A percentile compares a stretch with the other conserved stretches of the same genome.
Conservation (phyloP, 2,329 filamentous ascomycete genomes). For the Diaporthe eres region DNA sequence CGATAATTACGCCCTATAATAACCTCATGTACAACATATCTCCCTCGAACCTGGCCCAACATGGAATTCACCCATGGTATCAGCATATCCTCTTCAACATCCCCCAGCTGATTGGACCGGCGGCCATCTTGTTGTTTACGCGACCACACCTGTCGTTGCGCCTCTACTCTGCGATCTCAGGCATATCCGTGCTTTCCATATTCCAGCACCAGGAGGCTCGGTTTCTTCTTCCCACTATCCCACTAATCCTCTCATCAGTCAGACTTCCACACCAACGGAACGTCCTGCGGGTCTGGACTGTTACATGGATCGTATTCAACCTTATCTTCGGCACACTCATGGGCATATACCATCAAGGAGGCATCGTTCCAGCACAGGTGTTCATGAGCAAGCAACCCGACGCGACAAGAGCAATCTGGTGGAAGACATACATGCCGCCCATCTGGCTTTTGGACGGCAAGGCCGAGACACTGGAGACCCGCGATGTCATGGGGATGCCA, state of each 20-base stretch:
- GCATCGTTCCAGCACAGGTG: conserved; percentile 81
- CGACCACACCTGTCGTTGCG: conserved; percentile 71
- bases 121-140: conserved; percentile 71
- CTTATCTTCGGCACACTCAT: conserved; percentile 77
- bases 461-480: conserved; percentile 78
- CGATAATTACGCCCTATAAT: conserved; percentile 83
- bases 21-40: conserved; percentile 83
- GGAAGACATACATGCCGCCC: conserved; percentile 88
- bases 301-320: conserved; percentile 79
- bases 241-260: conserved; percentile 82
- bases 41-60: conserved; percentile 78
- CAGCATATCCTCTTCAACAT: conserved; percentile 82
- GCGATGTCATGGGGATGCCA: conserved; percentile 81
- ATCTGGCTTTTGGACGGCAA: conserved; percentile 85
- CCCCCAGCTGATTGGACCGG: conserved; percentile 80
- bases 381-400: conserved; percentile 80
- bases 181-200: conserved; percentile 77
- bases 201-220: conserved; percentile 87
- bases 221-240: conserved; percentile 82
- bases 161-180: conserved; percentile 81
- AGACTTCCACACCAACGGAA: conserved; percentile 71
- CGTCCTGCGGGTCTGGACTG: conserved; percentile 68
- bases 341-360: conserved; percentile 87
- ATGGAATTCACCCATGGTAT: conserved; percentile 85
- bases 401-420: conserved; percentile 81